Base-by-base conservation (phyloP, 2,329 filamentous ascomycete species). In the Trichoderma cornu-damae region DNA sequence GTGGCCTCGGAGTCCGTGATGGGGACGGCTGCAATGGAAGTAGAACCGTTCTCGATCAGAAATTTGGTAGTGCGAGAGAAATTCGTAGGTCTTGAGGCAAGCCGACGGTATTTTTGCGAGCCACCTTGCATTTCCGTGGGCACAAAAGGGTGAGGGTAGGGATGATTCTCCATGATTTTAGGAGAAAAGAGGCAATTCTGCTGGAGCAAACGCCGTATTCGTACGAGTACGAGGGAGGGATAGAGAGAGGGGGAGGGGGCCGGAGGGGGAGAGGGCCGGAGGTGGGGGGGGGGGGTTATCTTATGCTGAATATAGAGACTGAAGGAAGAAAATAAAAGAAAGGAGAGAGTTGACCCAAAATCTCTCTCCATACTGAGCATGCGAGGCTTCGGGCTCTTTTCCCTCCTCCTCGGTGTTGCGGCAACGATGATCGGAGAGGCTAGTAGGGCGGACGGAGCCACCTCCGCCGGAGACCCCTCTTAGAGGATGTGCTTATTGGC, bases 401-500 rank as follows among this genome's bases (percentile, higher is more conserved):
- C 40, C 14, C 28, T 20, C 20, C 46, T 20, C 38, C 40, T 54
- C n/a, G 50, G 44, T 35, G 24, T 11, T 6, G 30, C 4, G n/a
- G 30, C n/a, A 11, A 9, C 4, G 40, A 44, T 18, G 20, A 54
- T 54, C 28, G 18, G 30, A 35, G 30, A 35, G 50, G 50, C 40
- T 46, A 26, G 22, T 16, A n/a, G 22, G 20, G n/a, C 30, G 16
- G 40, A 44, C 50, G 50, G 50, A 54, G n/a, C 50, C 40, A 26
- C 11, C 30, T 54, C 50, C 50, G 50, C 50, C 40, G 26, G 18
- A 34, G 30, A 20, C 50, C 48, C 50, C 50, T 54, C 50, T 26
- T 35, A n/a, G 50, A 44, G 32, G 28, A 26, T 28, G 38, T 44
- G 9, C 50, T 44, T 46, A 54, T 54, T 54, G 50, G 50, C 40